Base-by-base conservation (phyloP, 164 flowering plant species). In the Stephania cephalantha region DNA sequence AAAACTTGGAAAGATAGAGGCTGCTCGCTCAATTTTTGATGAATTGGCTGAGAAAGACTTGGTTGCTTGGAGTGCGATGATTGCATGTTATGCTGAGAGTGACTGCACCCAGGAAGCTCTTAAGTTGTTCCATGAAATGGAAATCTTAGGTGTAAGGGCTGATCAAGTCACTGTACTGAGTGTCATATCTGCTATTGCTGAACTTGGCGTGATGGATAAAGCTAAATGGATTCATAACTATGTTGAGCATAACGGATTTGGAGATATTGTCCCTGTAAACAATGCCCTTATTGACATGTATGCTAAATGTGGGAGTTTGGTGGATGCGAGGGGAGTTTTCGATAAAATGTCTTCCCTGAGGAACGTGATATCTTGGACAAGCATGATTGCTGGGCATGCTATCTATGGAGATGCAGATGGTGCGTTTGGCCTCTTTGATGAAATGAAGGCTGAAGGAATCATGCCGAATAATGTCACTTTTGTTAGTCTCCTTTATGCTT, bases 211-310 rank as follows among this genome's bases (percentile, higher is more conserved):
- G 30, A 52, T 89, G 75, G 87, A 88, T 75, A 81, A 86, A 79
- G 95, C 91, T 13, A 83, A 81, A 76, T 81, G 83, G 86, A 78
- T 88, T 29, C 98, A 89, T 77, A 66, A 15, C 9, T 85, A 74
- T 73, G 84, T 84, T 71, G 76, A 84, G 45, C 72, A 74, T 61
- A 86, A 83, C 75, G 87, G 89, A 8, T 89, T 90, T 78, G 87
- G 85, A 50, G 71, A 65, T 73, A 78, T 78, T 65, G 73, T 94
- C 69, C 77, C 85, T 46, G 77, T 92, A 46, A 87, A 82, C 73
- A 92, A 90, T 80, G 96, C 93, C 45, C 88, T 94, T 30, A 86
- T 94, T 74, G 94, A 88, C 82, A 94, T 92, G 97, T 91, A 91
- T 74, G 88, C 90, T 20, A 94, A 94, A 81, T 92, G 96, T 79